Evolutionary conservation across 768 basidiomycete species (phyloP).

Genomic region (Xerocomellus intermedius): DNA sequence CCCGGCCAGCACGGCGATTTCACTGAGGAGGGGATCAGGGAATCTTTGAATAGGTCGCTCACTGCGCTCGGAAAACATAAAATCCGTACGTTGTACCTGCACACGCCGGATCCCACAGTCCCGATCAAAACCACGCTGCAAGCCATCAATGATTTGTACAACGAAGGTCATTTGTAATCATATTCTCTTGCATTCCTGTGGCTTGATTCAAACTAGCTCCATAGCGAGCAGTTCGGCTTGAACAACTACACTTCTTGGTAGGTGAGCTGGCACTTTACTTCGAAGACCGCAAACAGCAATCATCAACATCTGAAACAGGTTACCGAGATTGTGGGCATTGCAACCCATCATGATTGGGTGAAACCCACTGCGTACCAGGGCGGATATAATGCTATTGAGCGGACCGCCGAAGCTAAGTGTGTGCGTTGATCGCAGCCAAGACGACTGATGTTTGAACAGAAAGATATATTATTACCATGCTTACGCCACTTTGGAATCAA

Average conservation of each 20-base stretch:
- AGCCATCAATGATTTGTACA: slow-evolving; percentile 46
- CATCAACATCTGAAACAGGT: slow-evolving; percentile 25
- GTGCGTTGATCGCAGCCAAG: not conserved
- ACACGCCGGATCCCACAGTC: slow-evolving; percentile 43
- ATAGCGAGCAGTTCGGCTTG: slow-evolving; percentile 14
- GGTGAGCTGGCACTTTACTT: slow-evolving; percentile 6
- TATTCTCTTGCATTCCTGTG: not conserved
- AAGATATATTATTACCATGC: slow-evolving; percentile 37
- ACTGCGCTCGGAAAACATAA: slow-evolving; percentile 9
- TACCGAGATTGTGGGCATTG: slow-evolving; percentile 46
- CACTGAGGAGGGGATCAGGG: slow-evolving; percentile 8
- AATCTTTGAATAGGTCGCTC: slow-evolving; percentile 15
- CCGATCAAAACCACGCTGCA: slow-evolving; percentile 46
- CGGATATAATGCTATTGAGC: slow-evolving; percentile 45
- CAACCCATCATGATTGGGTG: slow-evolving; percentile 45
- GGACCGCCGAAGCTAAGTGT: slow-evolving; percentile 37
- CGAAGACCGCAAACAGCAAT: not conserved
- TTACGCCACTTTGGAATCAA: slow-evolving; percentile 41
- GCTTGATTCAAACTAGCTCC: not conserved
- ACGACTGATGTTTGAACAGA: not conserved
- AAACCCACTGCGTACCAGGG: slow-evolving; percentile 51
- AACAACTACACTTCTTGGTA: slow-evolving; percentile 35
- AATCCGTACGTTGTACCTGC: slow-evolving; percentile 39
- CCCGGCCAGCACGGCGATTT: slow-evolving; percentile 6
- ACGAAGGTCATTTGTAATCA: slow-evolving; percentile 51